Conservation (phyloP, 1,284 basidiomycete species). For the Microbotryum saponariae region DNA sequence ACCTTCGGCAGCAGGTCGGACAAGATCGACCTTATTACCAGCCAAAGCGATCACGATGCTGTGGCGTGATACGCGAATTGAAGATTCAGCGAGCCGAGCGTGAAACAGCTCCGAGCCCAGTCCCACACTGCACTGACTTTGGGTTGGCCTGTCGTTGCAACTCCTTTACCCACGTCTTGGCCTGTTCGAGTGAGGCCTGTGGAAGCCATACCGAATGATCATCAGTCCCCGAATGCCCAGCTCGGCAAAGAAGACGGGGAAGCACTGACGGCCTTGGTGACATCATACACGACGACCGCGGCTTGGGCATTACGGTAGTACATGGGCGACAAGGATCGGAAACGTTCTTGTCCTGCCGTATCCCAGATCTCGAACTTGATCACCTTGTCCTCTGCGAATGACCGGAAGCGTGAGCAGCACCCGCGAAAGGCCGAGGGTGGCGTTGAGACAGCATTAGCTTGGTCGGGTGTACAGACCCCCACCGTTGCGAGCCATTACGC, state of each 20-base stretch:
- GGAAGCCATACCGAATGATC: neutral
- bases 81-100: too few species aligned
- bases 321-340: constrained; percentile 78
- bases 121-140: constrained; percentile 40
- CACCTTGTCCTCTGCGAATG: constrained; percentile 64
- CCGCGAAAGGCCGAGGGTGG: neutral
- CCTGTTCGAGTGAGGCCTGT: constrained; percentile 84
- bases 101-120: neutral
- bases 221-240: neutral
- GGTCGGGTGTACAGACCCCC: too few species aligned
- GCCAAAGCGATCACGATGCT: constrained; percentile 97
- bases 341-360: constrained; percentile 88
- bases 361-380: constrained; percentile 96
- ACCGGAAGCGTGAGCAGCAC: neutral
- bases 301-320: constrained; percentile 97
- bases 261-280: constrained; percentile 61
- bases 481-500: neutral
- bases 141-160: constrained; percentile 97
- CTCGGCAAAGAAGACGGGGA: too few species aligned
- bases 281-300: constrained; percentile 95
- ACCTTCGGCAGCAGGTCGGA: constrained; percentile 39
- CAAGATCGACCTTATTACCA: constrained; percentile 67
- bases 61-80: neutral
- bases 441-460: neutral
- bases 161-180: constrained; percentile 99